Evolutionary conservation across 2,329 filamentous ascomycete species (phyloP), one percentile per base, ranked within the genome.

Genomic region (Amesomyces nigricolor): DNA sequence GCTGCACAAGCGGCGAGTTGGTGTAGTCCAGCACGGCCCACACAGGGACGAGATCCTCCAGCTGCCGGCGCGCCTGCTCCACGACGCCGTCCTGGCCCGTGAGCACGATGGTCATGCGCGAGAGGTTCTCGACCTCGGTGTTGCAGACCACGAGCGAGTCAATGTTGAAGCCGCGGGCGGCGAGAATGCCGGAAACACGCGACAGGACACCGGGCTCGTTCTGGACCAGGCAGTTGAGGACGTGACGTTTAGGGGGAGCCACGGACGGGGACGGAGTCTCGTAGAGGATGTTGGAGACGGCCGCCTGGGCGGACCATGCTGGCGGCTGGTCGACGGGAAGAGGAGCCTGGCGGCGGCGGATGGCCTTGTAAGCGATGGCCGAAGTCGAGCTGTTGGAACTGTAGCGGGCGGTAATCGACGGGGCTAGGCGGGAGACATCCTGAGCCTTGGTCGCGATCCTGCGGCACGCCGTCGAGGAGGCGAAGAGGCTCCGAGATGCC

Each of bases 21-120:
- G 91, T 97, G 75, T 99, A 99, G 75, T 99, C 94, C 56, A 99
- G 78, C 35, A 99, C 94, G 51, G 94, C 94, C 94, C 94, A 99
- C 57, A 99, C 94, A 22, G 94, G 94, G 22, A 99, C 94, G 49
- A 99, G 78, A 68, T 99, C 94, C 74, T 99, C 94, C 54, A 99
- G 78, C 75, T 99, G 94, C 61, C 94, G 82, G 61, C 94, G 85
- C 54, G 94, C 94, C 76, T 99, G 94, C 79, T 99, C 94, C 29
- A 99, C 91, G 37, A 97, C 92, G 53, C 92, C 92, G 67, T 97
- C 94, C 74, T 96, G 91, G 13, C 94, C 94, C 54, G 91, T 91
- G 51, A 99, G 80, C 62, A 99, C 94, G 67, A 99, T 97, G 55
- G 94, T 99, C 94, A 99, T 99, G 69, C 94, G 91, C 35, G 90